Evolutionary conservation across 1,284 basidiomycete genomes (phyloP), one percentile per base, ranked within the genome.

Genomic region (Cerioporus squamosus): DNA sequence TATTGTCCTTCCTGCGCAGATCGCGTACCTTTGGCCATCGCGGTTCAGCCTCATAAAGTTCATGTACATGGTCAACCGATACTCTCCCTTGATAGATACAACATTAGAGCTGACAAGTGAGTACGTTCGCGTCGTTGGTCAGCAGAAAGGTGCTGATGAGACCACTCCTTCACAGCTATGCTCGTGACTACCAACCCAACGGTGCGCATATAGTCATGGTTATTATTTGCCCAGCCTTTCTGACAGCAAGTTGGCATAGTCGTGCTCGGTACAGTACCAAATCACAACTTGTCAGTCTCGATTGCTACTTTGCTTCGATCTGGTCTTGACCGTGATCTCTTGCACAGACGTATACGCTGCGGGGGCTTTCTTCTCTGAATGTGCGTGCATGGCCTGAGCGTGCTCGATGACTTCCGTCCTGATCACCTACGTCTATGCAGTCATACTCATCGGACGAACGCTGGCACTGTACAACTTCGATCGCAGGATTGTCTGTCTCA

Each of bases 401-500:
- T 52, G 8, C 17, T 26, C 2, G n/a, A 3, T 9, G 17, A 18
- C 9, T 18, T 3, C 10, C 12, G 17, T 26, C 23, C 40, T 51
- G 24, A 42, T n/a, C 26, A 7, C 42, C 10, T 5, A 5, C 24
- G 17, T 26, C 4, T 18, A 12, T 14, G 2, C 46, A 57, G 55
- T 46, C 6, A 58, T 58, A 24, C 36, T 58, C 0, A 43, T 58
- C 18, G 56, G 46, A 20, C 51, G 56, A 39, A 58, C 56, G 2
- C 40, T 58, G 20, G 56, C 56, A 12, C 22, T 58, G 40, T 53
- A 58, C 42, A 45, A 53, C 3, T 53, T 58, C 39, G 23, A 31
- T 0, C 26, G 17, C 24, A 10, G 14, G 18, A 26, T 45, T 29
- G 33, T 58, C 18, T 8, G 36, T 1, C 3, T 23, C 31, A 8